A percentile compares a stretch with the other conserved stretches of the same genome.
Conservation (phyloP, 2,329 filamentous ascomycete genomes). For the Cytospora chrysosperma region DNA sequence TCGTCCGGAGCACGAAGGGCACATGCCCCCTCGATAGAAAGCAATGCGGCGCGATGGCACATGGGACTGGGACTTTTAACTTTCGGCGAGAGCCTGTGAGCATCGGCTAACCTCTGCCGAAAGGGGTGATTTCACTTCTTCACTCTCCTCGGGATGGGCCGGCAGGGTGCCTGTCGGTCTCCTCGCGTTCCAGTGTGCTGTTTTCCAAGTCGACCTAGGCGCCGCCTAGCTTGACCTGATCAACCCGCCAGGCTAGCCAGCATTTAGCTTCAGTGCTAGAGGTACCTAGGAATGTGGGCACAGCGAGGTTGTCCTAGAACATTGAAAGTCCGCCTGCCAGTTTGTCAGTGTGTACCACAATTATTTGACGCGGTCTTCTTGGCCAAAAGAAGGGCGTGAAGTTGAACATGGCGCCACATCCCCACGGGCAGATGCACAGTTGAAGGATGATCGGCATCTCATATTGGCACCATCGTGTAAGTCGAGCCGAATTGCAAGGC, state of each 20-base stretch:
- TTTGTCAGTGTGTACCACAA: not conserved
- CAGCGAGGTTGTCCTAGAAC: not conserved
- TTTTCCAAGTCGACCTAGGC: not conserved
- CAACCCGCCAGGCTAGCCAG: not conserved
- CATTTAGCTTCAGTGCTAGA: slow-evolving; percentile 13
- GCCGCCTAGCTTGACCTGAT: slow-evolving; percentile 3
- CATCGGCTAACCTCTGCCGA: not conserved
- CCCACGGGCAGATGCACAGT: not conserved
- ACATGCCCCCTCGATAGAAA: not conserved
- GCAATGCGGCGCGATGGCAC: not conserved
- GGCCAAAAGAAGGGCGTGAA: not conserved
- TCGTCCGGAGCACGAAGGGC: not conserved
- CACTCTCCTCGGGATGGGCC: not conserved
- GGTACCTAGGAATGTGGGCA: slow-evolving; percentile 8
- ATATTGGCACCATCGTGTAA: not conserved
- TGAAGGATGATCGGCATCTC: not conserved
- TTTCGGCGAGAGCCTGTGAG: not conserved
- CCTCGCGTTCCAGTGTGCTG: not conserved
- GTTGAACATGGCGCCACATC: not conserved
- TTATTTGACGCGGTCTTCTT: not conserved
- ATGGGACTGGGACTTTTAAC: not conserved
- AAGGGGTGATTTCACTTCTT: not conserved
- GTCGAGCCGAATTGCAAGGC: not conserved
- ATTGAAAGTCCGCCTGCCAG: not conserved
- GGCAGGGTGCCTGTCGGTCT: not conserved